phyloP scores from a whole-genome alignment of 83 land plant species.

The Picea mariana region DNA sequence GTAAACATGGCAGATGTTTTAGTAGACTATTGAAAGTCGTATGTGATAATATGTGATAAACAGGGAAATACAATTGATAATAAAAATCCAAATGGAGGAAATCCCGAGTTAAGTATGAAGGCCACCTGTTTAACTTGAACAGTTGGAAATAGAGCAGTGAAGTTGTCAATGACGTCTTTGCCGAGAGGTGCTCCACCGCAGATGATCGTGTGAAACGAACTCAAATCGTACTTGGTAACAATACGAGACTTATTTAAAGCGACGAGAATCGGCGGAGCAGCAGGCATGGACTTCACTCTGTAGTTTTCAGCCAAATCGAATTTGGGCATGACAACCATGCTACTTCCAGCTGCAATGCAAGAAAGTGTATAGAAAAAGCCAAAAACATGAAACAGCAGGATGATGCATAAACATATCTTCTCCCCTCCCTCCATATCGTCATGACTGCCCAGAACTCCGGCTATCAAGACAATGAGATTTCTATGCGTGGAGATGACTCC shows the following conservation, averaged over 20 bases:
- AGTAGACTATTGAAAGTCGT: no score
- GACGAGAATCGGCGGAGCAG: conserved; percentile 56
- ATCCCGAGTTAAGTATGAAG: no score
- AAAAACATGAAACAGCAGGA: conserved; percentile 77
- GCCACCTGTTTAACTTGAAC: no score
- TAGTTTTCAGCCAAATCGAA: conserved; percentile 42
- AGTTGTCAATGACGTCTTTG: no score
- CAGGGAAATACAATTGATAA: no score
- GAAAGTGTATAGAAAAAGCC: conserved; percentile 36
- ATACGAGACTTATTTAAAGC: conserved; percentile 1
- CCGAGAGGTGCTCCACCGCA: no score
- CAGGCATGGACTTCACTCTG: conserved; percentile 47
- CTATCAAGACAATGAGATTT: conserved; percentile 56
- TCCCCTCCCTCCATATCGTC: not conserved
- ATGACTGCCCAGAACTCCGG: conserved; percentile 7
- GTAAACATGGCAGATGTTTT: no score
- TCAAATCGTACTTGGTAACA: conserved; percentile 23
- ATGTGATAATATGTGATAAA: no score
- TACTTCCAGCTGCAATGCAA: conserved; percentile 35
- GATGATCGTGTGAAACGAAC: conserved; percentile 16
- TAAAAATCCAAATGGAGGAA: no score
- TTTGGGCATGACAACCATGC: conserved; percentile 45
- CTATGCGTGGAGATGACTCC: conserved; percentile 74
- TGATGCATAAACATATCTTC: conserved; percentile 27
- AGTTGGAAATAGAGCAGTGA: no score